Conservation (phyloP, 2,329 filamentous ascomycete genomes). For the Sporothrix luriei region DNA sequence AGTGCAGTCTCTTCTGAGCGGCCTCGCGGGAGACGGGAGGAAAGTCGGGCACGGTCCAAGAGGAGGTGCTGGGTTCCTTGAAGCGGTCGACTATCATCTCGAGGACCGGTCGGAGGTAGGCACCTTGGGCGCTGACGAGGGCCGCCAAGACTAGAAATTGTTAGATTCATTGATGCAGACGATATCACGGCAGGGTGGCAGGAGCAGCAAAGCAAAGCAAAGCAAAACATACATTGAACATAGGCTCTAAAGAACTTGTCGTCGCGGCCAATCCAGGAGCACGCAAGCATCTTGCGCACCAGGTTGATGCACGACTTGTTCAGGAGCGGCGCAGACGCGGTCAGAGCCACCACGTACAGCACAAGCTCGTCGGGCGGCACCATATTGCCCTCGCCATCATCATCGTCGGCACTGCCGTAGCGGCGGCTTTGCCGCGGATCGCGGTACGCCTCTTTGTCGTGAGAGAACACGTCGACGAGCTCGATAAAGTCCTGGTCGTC, state of each 20-base stretch:
- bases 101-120: constrained; percentile 52
- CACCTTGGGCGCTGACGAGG: constrained; percentile 79
- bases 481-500: constrained; percentile 61
- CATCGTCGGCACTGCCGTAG: constrained; percentile 49
- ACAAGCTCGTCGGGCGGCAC: constrained; percentile 59
- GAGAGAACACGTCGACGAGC: constrained; percentile 62
- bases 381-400: constrained; percentile 46
- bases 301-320: constrained; percentile 62
- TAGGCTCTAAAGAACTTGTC: constrained; percentile 68
- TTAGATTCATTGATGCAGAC: neutral
- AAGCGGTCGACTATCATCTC: constrained; percentile 79
- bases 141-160: constrained; percentile 65
- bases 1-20: constrained; percentile 75
- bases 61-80: constrained; percentile 52
- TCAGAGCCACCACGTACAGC: constrained; percentile 64
- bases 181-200: neutral
- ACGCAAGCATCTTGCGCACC: constrained; percentile 61
- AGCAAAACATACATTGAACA: constrained; percentile 35
- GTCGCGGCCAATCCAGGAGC: constrained; percentile 67
- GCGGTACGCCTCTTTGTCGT: constrained; percentile 49
- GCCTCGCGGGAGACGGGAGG: constrained; percentile 62
- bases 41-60: constrained; percentile 56
- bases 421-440: constrained; percentile 47
- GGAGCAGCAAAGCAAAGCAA: neutral
- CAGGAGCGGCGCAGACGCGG: constrained; percentile 62